Evolutionary conservation across 495 filamentous ascomycete species (phyloP).

Genomic region (Penicillium egyptiacum): DNA sequence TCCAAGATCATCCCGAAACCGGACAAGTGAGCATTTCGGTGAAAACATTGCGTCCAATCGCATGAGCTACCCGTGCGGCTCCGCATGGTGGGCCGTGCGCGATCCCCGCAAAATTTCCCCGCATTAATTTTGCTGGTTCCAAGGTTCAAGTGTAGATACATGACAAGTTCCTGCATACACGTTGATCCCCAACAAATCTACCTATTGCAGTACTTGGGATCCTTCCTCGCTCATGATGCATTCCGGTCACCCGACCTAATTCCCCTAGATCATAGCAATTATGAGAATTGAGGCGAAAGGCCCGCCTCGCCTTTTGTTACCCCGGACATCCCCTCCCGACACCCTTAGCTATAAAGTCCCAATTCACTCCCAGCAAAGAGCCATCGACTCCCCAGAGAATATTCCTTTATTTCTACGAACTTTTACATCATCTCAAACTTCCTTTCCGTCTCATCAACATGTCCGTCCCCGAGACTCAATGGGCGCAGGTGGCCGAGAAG

Average conservation of each 20-base stretch:
- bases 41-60: not conserved
- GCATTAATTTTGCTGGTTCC: not conserved
- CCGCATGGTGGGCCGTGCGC: constrained; percentile 2
- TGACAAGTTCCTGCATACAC: not conserved
- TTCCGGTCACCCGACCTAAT: not conserved
- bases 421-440: too few species aligned
- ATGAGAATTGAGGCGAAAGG: not conserved
- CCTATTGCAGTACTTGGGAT: not conserved
- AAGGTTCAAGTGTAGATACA: not conserved
- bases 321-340: not conserved
- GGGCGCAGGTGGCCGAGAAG: constrained; percentile 82
- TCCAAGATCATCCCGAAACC: not conserved
- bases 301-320: not conserved
- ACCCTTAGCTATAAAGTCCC: not conserved
- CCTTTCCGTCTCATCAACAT: constrained; percentile 2
- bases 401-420: not conserved
- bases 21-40: not conserved
- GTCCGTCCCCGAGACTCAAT: constrained; percentile 69
- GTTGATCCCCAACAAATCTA: not conserved
- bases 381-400: not conserved
- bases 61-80: constrained; percentile 1
- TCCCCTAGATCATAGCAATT: not conserved
- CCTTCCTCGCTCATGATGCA: not conserved
- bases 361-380: not conserved
- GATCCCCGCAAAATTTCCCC: constrained; percentile 7